Evolutionary conservation across 192 early-diverging fungal genomes (phyloP).

Genomic region (Coemansia aciculifera): DNA sequence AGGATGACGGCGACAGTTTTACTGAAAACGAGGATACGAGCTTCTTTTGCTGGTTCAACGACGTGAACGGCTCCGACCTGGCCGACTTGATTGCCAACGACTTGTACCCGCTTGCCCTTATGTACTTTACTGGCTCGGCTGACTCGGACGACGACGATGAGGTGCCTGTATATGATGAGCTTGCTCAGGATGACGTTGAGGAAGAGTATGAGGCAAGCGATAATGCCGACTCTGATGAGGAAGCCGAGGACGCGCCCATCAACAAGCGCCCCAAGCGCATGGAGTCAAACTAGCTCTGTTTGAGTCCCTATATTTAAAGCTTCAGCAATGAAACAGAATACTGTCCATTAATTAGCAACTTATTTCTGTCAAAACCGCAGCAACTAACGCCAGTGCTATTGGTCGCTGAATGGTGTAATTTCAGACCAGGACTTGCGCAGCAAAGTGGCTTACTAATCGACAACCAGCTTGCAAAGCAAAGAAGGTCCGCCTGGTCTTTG

Average conservation of each 20-base stretch:
- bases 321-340: neutral
- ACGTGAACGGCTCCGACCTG: constrained; percentile 51
- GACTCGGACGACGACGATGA: constrained; percentile 67
- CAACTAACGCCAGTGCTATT: neutral
- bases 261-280: constrained; percentile 38
- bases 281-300: constrained; percentile 3
- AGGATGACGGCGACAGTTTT: constrained; percentile 47
- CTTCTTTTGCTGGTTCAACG: constrained; percentile 57
- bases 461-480: neutral
- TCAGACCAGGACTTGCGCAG: neutral
- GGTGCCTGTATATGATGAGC: constrained; percentile 67
- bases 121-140: constrained; percentile 77
- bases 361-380: neutral
- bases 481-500: constrained; percentile 1
- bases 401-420: neutral
- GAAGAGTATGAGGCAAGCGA: constrained; percentile 20
- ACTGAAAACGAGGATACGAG: constrained; percentile 49
- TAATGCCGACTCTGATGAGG: constrained; percentile 31
- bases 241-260: constrained; percentile 39
- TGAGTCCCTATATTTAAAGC: neutral
- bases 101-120: constrained; percentile 81
- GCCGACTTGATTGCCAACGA: constrained; percentile 53
- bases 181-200: constrained; percentile 28
- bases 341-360: neutral
- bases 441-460: neutral